Conservation (phyloP, 345 rosid species). For the Eucalyptus polyanthemos region DNA sequence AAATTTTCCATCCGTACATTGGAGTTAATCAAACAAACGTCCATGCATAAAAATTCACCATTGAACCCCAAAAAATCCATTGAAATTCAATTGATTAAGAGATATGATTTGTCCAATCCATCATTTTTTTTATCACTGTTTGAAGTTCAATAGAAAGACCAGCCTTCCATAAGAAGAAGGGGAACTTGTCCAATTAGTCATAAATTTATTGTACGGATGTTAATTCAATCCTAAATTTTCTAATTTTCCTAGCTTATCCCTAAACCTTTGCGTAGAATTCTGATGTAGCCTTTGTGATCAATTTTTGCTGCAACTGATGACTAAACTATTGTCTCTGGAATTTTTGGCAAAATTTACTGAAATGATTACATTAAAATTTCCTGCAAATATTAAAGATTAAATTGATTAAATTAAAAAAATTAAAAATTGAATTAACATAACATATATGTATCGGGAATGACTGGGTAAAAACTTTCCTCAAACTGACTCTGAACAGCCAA, state of each 20-base stretch:
- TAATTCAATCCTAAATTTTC: too few species aligned
- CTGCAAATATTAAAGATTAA: too few species aligned
- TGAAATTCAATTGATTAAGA: too few species aligned
- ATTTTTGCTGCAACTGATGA: not conserved
- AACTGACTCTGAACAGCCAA: not conserved
- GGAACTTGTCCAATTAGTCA: not conserved
- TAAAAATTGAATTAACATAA: too few species aligned
- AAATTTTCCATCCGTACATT: not conserved
- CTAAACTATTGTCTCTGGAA: rapidly evolving
- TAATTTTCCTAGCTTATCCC: not conserved
- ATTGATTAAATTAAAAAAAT: too few species aligned
- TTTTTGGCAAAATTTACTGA: rapidly evolving
- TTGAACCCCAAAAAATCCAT: not conserved
- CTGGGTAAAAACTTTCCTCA: not conserved
- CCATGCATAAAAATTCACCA: not conserved
- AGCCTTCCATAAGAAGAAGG: not conserved
- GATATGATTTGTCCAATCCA: not conserved
- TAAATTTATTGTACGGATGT: too few species aligned
- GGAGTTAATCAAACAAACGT: not conserved
- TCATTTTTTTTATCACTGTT: not conserved
- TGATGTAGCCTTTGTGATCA: too few species aligned
- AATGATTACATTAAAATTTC: not conserved
- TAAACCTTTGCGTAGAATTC: too few species aligned
- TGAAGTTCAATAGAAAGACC: not conserved
- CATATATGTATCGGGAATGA: too few species aligned